Evolutionary conservation across 768 basidiomycete genomes (phyloP).

Genomic region (Leccinum ochraceum): DNA sequence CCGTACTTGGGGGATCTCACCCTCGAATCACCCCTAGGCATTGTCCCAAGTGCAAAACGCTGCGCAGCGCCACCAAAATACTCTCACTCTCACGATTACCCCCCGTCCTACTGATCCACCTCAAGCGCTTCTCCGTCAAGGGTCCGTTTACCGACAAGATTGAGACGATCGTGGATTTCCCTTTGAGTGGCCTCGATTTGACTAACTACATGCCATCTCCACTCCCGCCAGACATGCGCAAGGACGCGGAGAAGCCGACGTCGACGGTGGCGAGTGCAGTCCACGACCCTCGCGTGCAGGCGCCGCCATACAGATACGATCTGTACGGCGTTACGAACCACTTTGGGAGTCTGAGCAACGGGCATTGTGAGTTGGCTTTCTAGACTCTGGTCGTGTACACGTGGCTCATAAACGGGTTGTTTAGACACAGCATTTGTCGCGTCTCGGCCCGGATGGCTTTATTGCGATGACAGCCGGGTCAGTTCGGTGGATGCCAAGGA

Average conservation of each 20-base stretch:
- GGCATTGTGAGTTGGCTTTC: slow-evolving; percentile 75
- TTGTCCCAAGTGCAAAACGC: slow-evolving; percentile 90
- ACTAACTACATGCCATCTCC: slow-evolving; percentile 88
- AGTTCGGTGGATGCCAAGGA: slow-evolving; percentile 71
- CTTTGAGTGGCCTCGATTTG: slow-evolving; percentile 58
- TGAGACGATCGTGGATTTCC: slow-evolving; percentile 93
- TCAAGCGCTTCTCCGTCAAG: slow-evolving; percentile 90
- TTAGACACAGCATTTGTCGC: slow-evolving; percentile 92
- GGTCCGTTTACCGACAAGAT: slow-evolving; percentile 96
- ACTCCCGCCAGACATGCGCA: slow-evolving; percentile 63
- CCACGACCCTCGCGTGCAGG: slow-evolving; percentile 79
- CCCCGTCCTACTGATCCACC: slow-evolving; percentile 87
- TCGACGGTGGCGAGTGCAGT: slow-evolving; percentile 11
- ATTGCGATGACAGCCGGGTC: slow-evolving; percentile 92
- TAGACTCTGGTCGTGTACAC: neutral
- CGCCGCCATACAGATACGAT: slow-evolving; percentile 92
- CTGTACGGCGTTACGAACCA: slow-evolving; percentile 96
- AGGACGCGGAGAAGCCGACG: slow-evolving; percentile 43
- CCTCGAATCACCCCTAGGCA: slow-evolving; percentile 56
- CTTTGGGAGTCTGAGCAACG: slow-evolving; percentile 89
- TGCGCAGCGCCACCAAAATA: slow-evolving; percentile 83
- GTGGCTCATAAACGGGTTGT: neutral
- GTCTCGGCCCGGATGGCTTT: slow-evolving; percentile 85
- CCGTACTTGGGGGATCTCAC: neutral
- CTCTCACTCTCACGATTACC: slow-evolving; percentile 91